Evolutionary conservation across 2,329 filamentous ascomycete genomes (phyloP).

Genomic region (Madurella mycetomatis): DNA sequence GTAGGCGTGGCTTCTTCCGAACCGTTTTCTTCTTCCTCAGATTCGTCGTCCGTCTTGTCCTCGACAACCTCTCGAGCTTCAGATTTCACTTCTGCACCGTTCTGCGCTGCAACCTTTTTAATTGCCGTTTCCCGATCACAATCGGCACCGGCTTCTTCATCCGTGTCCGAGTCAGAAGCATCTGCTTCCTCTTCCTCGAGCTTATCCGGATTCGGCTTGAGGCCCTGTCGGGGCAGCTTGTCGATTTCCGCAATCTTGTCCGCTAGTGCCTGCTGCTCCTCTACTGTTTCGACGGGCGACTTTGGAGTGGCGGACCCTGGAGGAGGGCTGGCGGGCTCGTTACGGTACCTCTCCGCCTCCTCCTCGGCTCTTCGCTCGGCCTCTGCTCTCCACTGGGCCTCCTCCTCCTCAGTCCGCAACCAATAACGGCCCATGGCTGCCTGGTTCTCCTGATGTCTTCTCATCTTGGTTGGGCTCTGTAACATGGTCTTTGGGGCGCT

Average conservation of each 20-base stretch:
- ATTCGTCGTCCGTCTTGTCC: background rate
- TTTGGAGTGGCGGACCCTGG: background rate
- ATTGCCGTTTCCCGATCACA: background rate
- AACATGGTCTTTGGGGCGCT: conserved; percentile 17
- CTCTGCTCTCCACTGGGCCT: conserved; percentile 23
- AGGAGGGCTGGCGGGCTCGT: conserved; percentile 22
- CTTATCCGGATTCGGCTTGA: conserved; percentile 8
- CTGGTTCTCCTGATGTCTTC: conserved; percentile 27
- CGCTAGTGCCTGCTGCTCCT: background rate
- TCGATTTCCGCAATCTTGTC: conserved; percentile 11
- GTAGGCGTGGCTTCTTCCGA: background rate
- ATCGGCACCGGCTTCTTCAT: conserved; percentile 14
- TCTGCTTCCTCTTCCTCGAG: conserved; percentile 13
- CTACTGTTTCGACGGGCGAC: background rate
- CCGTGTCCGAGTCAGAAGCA: conserved; percentile 11
- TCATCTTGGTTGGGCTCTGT: conserved; percentile 24
- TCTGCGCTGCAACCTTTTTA: background rate
- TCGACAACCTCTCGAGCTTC: background rate
- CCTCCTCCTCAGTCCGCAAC: conserved; percentile 27
- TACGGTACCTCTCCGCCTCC: conserved; percentile 25
- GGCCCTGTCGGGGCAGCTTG: conserved; percentile 8
- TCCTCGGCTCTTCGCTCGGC: conserved; percentile 23
- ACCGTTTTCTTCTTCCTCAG: background rate
- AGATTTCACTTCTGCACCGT: background rate
- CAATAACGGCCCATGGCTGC: conserved; percentile 28